Evolutionary conservation across 192 early-diverging fungal species (phyloP), one percentile per base, ranked within the genome.

Genomic region (Phlyctochytrium planicorne): DNA sequence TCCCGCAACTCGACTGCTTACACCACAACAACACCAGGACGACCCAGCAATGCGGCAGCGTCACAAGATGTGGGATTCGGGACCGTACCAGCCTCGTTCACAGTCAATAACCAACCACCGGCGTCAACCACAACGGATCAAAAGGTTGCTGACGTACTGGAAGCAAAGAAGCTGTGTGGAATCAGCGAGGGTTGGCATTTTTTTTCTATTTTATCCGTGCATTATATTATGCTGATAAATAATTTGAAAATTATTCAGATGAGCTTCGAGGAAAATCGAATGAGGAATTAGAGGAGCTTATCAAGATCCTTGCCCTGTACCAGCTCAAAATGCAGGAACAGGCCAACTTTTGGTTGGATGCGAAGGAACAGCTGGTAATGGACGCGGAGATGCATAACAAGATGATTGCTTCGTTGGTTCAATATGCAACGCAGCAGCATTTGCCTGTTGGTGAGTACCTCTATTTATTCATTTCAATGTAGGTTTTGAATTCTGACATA

Each of bases 361-460:
- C 80, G 31, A 84, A 84, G 62, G 84, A 86, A 66, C 82, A 84
- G 72, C 74, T 86, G 52, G 65, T 82, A 3, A 82, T 86, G 80
- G 84, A 86, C 68, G 82, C 82, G 4, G 84, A 86, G 66, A 86
- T 86, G 84, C 81, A 86, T 65, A 80, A 86, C 75, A 86, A 86
- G 68, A 86, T 86, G 84, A 86, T 86, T 75, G 80, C 82, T 2
- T 73, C 69, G 34, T 63, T 86, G 36, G 84, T 86, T 52, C 76
- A 80, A 65, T 82, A 84, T 65, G 84, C 84, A 6, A 79, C 82
- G 52, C 78, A 84, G 65, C 73, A 72, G 47, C 40, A 47, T 47
- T 20, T 47, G 10, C 40, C 40, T 47, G 40, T 47, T 47, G 40
- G 40, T 47, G 6, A 20, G 40, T 14, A 14, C 20, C 20, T 47